These are phyloP conservation scores for Knufia petricola DNA, from an alignment of 2,329 filamentous ascomycete genomes.

Conservation along the genomic window DNA sequence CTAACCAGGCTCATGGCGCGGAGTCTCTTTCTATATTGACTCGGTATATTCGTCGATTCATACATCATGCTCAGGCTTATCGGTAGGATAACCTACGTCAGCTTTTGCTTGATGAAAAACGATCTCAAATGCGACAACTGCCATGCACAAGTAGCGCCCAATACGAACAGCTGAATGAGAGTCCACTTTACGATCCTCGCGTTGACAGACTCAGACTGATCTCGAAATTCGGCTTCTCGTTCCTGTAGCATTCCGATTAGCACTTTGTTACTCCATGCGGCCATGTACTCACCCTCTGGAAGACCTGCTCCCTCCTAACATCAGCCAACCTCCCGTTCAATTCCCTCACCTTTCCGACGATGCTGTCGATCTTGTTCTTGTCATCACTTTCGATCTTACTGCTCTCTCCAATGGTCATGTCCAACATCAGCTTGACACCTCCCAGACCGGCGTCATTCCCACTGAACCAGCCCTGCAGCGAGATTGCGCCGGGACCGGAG, in stretches of 20 bases:
- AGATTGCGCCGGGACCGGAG: slow-evolving; percentile 58
- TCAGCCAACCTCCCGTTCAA: slow-evolving; percentile 79
- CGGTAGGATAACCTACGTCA: slow-evolving; percentile 56
- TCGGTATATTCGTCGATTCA: slow-evolving; percentile 4
- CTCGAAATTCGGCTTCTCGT: slow-evolving; percentile 93
- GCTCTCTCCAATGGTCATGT: slow-evolving; percentile 89
- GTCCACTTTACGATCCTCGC: slow-evolving; percentile 88
- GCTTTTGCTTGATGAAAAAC: slow-evolving; percentile 99
- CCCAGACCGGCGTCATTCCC: slow-evolving; percentile 55
- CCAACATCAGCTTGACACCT: slow-evolving; percentile 74
- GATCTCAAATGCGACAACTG: slow-evolving; percentile 88
- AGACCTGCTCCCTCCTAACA: slow-evolving; percentile 88
- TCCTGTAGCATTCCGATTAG: slow-evolving; percentile 48
- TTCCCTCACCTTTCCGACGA: slow-evolving; percentile 80
- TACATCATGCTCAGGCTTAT: background rate
- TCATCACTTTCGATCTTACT: slow-evolving; percentile 88
- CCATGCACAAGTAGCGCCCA: slow-evolving; percentile 88
- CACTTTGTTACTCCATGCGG: background rate
- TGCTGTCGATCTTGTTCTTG: slow-evolving; percentile 84
- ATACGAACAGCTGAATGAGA: slow-evolving; percentile 73
- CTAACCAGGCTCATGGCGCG: background rate
- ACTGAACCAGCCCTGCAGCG: slow-evolving; percentile 61
- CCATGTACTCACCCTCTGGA: slow-evolving; percentile 62
- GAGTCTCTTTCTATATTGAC: background rate
- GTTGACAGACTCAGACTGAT: slow-evolving; percentile 93